These are phyloP conservation scores for Mimosa bimucronata DNA, from an alignment of 306 rosid species.

Conservation along the genomic window DNA sequence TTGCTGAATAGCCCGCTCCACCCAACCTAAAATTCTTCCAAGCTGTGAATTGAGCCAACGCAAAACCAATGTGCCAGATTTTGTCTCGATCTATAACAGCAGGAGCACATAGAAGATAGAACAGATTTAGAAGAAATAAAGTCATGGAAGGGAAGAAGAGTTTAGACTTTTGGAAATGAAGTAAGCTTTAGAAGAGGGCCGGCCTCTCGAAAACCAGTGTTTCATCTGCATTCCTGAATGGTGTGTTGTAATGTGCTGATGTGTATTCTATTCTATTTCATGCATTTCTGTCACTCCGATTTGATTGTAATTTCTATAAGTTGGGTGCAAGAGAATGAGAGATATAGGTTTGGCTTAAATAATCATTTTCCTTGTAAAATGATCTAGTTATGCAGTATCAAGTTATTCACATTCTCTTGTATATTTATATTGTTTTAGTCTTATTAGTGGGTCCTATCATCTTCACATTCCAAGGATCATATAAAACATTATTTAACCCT, in stretches of 20 bases:
- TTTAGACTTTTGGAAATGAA: neutral
- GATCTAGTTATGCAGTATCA: neutral
- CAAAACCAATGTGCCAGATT: conserved; percentile 95
- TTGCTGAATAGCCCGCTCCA: conserved; percentile 83
- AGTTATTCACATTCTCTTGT: neutral
- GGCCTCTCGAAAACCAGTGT: neutral
- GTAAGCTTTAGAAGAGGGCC: neutral
- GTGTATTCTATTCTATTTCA: neutral
- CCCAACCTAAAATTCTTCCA: conserved; percentile 93
- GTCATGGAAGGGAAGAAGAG: conserved; percentile 10
- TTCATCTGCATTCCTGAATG: neutral
- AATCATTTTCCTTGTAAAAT: neutral
- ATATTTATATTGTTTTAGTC: neutral
- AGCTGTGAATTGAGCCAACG: conserved; percentile 99
- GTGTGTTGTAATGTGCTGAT: neutral
- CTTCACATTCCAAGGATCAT: conserved; percentile 18
- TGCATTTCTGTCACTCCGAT: neutral
- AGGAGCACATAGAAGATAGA: conserved; percentile 22
- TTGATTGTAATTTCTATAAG: neutral
- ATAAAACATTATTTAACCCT: neutral
- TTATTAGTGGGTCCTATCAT: neutral
- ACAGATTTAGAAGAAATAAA: conserved; percentile 26
- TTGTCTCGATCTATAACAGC: conserved; percentile 73
- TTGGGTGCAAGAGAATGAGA: neutral
- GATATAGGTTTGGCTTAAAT: neutral